Percentiles rank a stretch among this genome's conserved stretches.
Conservation (phyloP, 106 monocot genomes). For the Dioscorea alata region DNA sequence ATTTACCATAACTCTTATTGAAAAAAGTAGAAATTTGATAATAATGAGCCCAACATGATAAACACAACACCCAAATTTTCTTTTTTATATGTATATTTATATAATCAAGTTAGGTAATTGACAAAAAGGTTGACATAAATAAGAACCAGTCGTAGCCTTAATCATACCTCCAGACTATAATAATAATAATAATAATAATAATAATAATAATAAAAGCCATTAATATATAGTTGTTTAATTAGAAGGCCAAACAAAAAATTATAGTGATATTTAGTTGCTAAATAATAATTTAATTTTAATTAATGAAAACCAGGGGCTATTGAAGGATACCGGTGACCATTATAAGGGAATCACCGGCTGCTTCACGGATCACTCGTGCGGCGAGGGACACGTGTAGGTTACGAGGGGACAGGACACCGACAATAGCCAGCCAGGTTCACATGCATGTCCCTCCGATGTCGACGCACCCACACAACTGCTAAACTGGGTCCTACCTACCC, state of each 20-base stretch:
- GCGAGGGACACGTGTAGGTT: not conserved
- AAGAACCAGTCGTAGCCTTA: not conserved
- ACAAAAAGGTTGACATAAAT: not conserved
- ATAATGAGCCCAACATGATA: not conserved
- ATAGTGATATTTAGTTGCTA: not conserved
- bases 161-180: not conserved
- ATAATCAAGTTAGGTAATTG: not conserved
- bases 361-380: no score
- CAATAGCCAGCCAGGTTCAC: not conserved
- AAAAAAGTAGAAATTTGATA: not conserved
- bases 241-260: not conserved
- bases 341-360: no score
- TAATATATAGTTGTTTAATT: not conserved
- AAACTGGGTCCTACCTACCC: not conserved
- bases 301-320: no score
- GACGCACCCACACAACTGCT: no score
- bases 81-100: not conserved
- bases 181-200: not conserved
- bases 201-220: not conserved
- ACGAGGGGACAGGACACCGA: constrained; percentile 7
- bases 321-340: not conserved
- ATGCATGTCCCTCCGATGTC: not conserved
- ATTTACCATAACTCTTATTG: not conserved
- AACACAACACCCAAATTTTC: not conserved
- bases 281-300: not conserved